These are phyloP conservation scores for Lodderomyces parapsilosis DNA, from an alignment of 1,139 yeast genomes.

Conservation along the genomic window DNA sequence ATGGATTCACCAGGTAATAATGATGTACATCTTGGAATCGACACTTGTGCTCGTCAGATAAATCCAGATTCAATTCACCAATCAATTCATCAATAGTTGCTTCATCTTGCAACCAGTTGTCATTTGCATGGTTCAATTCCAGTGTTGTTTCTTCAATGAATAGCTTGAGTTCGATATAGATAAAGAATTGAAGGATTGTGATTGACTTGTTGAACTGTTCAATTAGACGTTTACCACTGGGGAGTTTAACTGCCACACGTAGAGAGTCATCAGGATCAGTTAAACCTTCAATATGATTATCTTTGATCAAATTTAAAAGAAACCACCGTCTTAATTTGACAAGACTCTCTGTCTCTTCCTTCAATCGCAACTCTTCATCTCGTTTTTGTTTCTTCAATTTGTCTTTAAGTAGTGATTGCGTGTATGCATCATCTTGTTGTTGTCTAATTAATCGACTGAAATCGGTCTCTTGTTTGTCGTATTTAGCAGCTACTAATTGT, in stretches of 20 bases:
- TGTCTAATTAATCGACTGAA: slow-evolving; percentile 49
- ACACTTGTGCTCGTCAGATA: slow-evolving; percentile 11
- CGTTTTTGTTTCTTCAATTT: slow-evolving; percentile 34
- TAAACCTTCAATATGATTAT: slow-evolving; percentile 15
- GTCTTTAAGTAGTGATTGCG: slow-evolving; percentile 49
- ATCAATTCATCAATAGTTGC: slow-evolving; percentile 13
- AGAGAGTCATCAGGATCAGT: slow-evolving; percentile 14
- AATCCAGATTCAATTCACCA: slow-evolving; percentile 8
- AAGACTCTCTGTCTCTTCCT: slow-evolving; percentile 15
- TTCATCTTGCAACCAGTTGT: slow-evolving; percentile 15
- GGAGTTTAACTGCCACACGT: slow-evolving; percentile 40
- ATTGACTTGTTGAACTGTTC: slow-evolving; percentile 50
- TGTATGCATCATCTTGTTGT: slow-evolving; percentile 58
- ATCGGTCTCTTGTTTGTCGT: slow-evolving; percentile 55
- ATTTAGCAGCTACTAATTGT: slow-evolving; percentile 48
- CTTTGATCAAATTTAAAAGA: slow-evolving; percentile 16
- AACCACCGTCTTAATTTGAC: slow-evolving; percentile 11
- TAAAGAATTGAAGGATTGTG: slow-evolving; percentile 61
- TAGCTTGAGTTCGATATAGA: slow-evolving; percentile 54
- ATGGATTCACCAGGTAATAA: slow-evolving; percentile 25
- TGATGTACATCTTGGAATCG: slow-evolving; percentile 16
- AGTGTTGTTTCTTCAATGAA: slow-evolving; percentile 16
- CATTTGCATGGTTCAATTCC: slow-evolving; percentile 13
- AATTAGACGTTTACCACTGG: slow-evolving; percentile 61
- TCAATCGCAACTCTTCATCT: slow-evolving; percentile 25